Percentiles rank a stretch among this genome's conserved stretches.
Conservation (phyloP, 2,329 filamentous ascomycete genomes). For the Didymella arachidicola region DNA sequence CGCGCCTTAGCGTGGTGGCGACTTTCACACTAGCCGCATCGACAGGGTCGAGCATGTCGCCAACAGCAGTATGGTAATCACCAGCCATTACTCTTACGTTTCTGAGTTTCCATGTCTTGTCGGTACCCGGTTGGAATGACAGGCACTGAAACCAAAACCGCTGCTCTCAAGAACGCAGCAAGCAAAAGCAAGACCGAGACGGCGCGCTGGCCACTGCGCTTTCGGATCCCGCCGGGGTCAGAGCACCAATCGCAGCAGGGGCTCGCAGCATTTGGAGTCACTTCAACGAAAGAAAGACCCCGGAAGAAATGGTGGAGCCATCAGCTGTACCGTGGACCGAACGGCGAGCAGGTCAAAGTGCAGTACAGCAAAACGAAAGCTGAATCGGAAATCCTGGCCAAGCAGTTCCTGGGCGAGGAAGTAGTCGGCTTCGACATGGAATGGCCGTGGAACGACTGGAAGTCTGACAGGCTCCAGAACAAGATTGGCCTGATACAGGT, state of each 20-base stretch:
- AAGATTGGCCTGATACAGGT: constrained; percentile 86
- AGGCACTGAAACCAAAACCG: background rate
- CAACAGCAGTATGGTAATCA: background rate
- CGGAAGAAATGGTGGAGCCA: constrained; percentile 68
- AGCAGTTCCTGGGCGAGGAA: constrained; percentile 72
- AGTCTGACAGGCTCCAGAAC: constrained; percentile 61
- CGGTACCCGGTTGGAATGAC: background rate
- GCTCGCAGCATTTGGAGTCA: constrained; percentile 16
- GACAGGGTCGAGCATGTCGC: background rate
- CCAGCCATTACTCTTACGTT: background rate
- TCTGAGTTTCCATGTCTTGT: background rate
- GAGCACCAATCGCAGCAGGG: constrained; percentile 24
- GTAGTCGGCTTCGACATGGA: constrained; percentile 91
- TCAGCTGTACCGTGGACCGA: constrained; percentile 67
- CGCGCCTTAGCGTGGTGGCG: constrained; percentile 17
- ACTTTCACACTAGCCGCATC: background rate
- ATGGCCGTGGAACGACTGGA: constrained; percentile 68
- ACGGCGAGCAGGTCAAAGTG: constrained; percentile 66
- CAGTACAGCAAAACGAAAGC: constrained; percentile 78
- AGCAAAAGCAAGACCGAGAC: background rate
- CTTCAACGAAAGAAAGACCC: constrained; percentile 5
- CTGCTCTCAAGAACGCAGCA: background rate
- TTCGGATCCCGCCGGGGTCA: constrained; percentile 25
- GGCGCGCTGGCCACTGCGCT: constrained; percentile 33
- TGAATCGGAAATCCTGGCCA: constrained; percentile 70